Evolutionary conservation across 169 alveolate species (phyloP), one percentile per base, ranked within the genome.

Genomic region (Theileria annulata): DNA sequence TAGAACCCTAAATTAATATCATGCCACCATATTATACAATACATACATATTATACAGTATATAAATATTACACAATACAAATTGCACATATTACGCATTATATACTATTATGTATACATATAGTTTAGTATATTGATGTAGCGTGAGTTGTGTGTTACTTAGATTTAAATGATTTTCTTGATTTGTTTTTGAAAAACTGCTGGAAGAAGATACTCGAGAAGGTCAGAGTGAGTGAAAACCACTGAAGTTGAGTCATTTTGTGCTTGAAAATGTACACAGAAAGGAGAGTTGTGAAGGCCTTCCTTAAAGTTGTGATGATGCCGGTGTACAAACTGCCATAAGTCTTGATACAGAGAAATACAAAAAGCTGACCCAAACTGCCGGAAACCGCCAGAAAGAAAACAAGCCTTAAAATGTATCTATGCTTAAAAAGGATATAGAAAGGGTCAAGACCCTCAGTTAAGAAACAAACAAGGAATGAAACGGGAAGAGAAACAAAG

Each of bases 241-340:
- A 95, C 80, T 95, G 98, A 25, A 91, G 63, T 4, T 72, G 82
- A 19, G 92, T 85, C 75, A 95, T 58, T 35, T 77, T 73, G 69
- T 95, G 98, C 9, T 94, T 92, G 86, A 94, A 95, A 19, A 87
- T 31, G 75, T 88, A 83, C 27, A 95, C 96, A 0, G 97, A 93
- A 13, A 95, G 84, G 60, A 95, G 72, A n/a, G 96, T 92, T 77
- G 95, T 94, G 33, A 91, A 78, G 21, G 93, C 93, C 75, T 95
- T 95, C 72, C 98, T 76, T 21, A 93, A 75, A 9, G 98, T 95
- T 31, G 98, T 95, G 63, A 95, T 93, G 69, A 94, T 67, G 35
- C 95, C 91, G 66, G 96, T 90, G 76, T 95, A 94, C 49, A 95
- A 92, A 70, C 96, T 92, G 12, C 98, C 98, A 69, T 92, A 94